A percentile compares a stretch with the other conserved stretches of the same genome.
These are phyloP conservation scores for Geum urbanum DNA, from an alignment of 306 rosid genomes.

Conservation along the genomic window DNA sequence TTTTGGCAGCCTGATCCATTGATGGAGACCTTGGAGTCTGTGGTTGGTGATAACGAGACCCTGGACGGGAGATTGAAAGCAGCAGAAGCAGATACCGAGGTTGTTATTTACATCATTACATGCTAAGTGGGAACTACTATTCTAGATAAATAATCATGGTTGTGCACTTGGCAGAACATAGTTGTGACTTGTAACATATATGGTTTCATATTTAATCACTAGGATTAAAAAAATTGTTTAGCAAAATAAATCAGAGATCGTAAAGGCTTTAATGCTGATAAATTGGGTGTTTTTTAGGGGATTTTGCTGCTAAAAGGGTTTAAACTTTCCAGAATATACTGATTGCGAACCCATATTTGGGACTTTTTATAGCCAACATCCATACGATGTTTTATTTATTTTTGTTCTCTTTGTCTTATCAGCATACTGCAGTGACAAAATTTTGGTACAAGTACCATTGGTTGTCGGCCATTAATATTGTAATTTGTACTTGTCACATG, in stretches of 20 bases:
- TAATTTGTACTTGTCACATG: not conserved
- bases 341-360: not conserved
- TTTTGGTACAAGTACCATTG: not conserved
- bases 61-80: conserved; percentile 66
- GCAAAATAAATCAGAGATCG: not conserved
- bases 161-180: not conserved
- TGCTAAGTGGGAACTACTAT: not conserved
- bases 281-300: not conserved
- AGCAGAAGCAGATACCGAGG: conserved; percentile 67
- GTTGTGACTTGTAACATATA: not conserved
- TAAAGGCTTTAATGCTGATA: not conserved
- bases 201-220: not conserved
- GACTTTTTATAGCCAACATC: not conserved
- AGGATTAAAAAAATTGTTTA: not conserved
- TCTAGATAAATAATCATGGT: not conserved
- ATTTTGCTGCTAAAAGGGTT: not conserved
- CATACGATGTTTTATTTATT: not conserved
- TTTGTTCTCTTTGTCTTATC: not conserved
- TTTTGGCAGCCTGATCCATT: conserved; percentile 89
- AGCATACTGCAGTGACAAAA: not conserved
- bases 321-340: not conserved
- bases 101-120: conserved; percentile 28
- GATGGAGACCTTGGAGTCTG: conserved; percentile 67
- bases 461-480: not conserved
- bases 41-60: conserved; percentile 55